Percentiles rank a stretch among this genome's conserved stretches.
Evolutionary conservation across 345 rosid genomes (phyloP).

Genomic region (Boechera stricta): DNA sequence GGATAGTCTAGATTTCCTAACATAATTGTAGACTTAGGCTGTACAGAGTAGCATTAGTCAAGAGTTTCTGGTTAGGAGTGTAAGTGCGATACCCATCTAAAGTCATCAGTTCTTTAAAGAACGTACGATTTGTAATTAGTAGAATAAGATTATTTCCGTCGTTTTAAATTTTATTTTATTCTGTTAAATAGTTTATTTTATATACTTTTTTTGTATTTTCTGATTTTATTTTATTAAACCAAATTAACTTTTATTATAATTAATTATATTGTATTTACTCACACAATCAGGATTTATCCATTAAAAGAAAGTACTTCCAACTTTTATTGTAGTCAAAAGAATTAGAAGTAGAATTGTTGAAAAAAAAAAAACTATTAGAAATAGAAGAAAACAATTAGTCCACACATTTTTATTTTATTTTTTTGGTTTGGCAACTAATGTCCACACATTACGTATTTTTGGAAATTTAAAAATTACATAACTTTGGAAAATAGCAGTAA

Average conservation of each 20-base stretch:
- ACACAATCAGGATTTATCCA: background rate
- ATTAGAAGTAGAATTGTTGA: background rate
- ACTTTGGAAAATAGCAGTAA: background rate
- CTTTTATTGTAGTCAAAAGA: background rate
- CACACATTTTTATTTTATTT: background rate
- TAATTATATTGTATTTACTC: background rate
- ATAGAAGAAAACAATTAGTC: background rate
- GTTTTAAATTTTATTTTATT: background rate
- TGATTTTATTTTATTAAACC: background rate
- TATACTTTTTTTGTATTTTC: too few species aligned
- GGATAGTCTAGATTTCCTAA: slow-evolving; percentile 8
- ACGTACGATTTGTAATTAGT: background rate
- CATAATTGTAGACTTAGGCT: background rate
- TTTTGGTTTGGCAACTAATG: background rate
- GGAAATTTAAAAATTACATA: background rate
- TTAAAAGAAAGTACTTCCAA: background rate
- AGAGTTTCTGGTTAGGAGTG: slow-evolving; percentile 9
- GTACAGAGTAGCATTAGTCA: slow-evolving; percentile 13
- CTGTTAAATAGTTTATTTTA: background rate
- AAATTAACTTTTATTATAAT: background rate
- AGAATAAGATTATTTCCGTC: background rate
- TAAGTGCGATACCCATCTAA: background rate
- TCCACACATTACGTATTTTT: slow-evolving; percentile 1
- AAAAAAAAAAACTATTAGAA: background rate
- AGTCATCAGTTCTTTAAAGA: background rate